Base-by-base conservation (phyloP, 345 rosid species). In the Eucalyptus cladocalyx region DNA sequence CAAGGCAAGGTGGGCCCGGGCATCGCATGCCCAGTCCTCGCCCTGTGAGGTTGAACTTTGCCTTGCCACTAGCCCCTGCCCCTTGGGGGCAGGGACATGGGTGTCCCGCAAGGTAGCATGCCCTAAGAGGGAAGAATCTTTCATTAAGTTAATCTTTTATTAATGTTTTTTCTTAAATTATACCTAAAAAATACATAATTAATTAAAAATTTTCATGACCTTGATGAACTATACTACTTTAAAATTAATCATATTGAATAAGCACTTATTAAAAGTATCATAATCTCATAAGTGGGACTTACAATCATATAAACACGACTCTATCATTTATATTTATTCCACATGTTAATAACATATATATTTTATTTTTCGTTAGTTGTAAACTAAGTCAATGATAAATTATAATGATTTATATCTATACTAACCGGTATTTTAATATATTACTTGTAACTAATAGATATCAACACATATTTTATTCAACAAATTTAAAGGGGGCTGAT, bases 1-100 rank as follows among this genome's bases (percentile, higher is more conserved):
- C 3, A 26, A 26, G 28, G 65, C 65, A 26, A 58, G 65, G 65
- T 11, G 65, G 65, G 28, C 6, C 7, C 7, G 0, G 4, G 30
- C 13, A 58, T 58, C 65, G n/a, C 65, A 26, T 26, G 19, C 53
- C 53, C 1, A 15, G 3, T 23, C 65, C n/a, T 26, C 4, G 4
- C 65, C 65, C 7, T 1, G 0, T 4, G 28, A 54, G 28, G 5
- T 21, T 9, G 60, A 54, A 54, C 60, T 23, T 58, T 24, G 65
- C 65, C 65, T 58, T 10, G 51, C 51, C 51, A 49, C 51, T 1
- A 49, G 51, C 51, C 51, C 51, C 3, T 49, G 50, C 50, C 50
- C 50, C 50, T 1, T 2, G 0, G 51, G 0, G 51, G 51, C 17
- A 49, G 17, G 18, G 51, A n/a, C 18, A 49, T 15, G 51, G 7